Evolutionary conservation across 352 stramenopile species (phyloP).

Genomic region (Pythium dissotocum): DNA sequence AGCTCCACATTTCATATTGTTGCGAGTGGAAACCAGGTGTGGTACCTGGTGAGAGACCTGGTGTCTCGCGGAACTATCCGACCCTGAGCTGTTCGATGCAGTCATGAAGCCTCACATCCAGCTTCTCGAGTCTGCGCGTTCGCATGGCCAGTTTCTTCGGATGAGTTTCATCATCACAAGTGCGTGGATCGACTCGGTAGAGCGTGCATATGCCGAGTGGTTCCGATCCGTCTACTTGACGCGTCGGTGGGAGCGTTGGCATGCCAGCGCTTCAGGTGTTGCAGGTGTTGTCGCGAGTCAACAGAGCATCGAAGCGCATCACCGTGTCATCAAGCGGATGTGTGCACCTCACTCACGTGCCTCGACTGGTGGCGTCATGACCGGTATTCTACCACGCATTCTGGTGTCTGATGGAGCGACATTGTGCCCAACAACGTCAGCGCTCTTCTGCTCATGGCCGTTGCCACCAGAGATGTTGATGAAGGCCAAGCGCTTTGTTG

Average conservation of each 20-base stretch:
- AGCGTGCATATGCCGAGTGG: neutral
- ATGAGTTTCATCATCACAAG: neutral
- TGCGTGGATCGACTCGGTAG: neutral
- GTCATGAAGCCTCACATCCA: slow-evolving; percentile 3
- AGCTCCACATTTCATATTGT: no score
- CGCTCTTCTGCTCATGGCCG: no score
- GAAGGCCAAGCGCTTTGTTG: no score
- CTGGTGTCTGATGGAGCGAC: neutral
- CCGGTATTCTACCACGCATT: neutral
- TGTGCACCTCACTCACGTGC: neutral
- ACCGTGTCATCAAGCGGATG: slow-evolving; percentile 14
- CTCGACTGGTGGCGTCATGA: neutral
- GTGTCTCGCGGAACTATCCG: no score
- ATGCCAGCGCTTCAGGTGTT: slow-evolving; percentile 7
- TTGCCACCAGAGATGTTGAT: no score
- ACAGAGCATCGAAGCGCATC: slow-evolving; percentile 14
- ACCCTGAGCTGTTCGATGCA: neutral
- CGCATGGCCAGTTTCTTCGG: neutral
- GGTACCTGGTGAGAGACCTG: no score
- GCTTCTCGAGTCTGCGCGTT: neutral
- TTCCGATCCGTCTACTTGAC: neutral
- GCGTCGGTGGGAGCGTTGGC: neutral
- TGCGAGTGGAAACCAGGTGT: no score
- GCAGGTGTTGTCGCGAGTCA: slow-evolving; percentile 4
- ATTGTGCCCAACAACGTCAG: neutral